Evolutionary conservation across 2,329 filamentous ascomycete genomes (phyloP), one percentile per base, ranked within the genome.

Genomic region (Falciphora oryzae): DNA sequence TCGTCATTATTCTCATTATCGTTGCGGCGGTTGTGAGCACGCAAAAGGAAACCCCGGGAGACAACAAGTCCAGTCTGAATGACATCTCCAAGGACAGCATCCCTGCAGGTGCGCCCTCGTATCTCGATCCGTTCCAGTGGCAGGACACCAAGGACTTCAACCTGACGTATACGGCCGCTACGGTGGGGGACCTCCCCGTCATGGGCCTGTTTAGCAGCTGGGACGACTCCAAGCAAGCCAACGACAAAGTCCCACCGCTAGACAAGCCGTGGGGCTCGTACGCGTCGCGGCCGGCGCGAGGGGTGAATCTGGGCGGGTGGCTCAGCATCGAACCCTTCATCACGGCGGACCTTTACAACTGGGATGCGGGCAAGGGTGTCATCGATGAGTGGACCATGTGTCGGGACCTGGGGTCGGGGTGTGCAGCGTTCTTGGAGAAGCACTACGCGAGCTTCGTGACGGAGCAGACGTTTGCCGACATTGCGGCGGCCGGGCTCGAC

Each of bases 281-380:
- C 71, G 85, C 87, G 2, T 86, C 85, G 28, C 87, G 83, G 64
- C 93, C 93, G 2, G 92, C 96, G 29, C 87, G 94, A 8, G 95
- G 95, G 1, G 92, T 98, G 50, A 98, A 97, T 71, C 75, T 98
- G 1, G 95, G 95, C 62, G 95, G 95, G 16, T 99, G 95, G 95
- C 84, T 99, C 1, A 91, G 90, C 3, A 79, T 99, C 16, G 95
- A 99, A 72, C 95, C 95, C 0, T 97, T 96, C 75, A 98, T 99
- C 73, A 94, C 92, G 4, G 95, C 95, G 0, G 97, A 93, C 0
- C 83, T 97, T 31, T 99, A 99, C 78, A 78, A 86, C 67, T 84
- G 83, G 67, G 92, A 89, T 73, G 79, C 81, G 6, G 73, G 75
- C 22, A 69, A 88, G 79, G 79, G 86, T 6, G 85, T 98, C 57